phyloP scores from a whole-genome alignment of 192 early-diverging fungal species.

The Phycomyces nitens region DNA sequence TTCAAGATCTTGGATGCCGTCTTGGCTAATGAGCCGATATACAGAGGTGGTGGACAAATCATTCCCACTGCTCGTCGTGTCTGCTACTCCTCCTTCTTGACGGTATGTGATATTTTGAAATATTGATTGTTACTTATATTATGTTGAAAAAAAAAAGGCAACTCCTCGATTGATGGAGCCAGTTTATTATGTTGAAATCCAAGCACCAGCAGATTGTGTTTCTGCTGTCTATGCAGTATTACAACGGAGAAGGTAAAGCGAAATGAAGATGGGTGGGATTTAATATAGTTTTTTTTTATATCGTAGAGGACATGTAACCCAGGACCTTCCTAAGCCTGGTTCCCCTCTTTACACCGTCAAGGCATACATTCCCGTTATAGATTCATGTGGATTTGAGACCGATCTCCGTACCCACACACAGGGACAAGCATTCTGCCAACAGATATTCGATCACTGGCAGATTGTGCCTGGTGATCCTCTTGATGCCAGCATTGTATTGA shows the following conservation, averaged over 20 bases:
- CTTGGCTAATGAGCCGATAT: constrained; percentile 82
- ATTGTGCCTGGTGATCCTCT: constrained; percentile 96
- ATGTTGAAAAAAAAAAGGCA: constrained; percentile 54
- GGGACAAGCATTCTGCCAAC: constrained; percentile 96
- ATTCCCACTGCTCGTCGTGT: constrained; percentile 96
- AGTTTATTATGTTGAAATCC: constrained; percentile 93
- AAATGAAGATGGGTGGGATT: constrained; percentile 3
- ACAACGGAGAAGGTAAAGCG: constrained; percentile 64
- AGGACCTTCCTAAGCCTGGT: constrained; percentile 91
- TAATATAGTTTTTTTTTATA: constrained; percentile 13
- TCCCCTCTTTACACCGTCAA: constrained; percentile 93
- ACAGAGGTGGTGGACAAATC: constrained; percentile 93
- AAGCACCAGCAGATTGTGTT: constrained; percentile 94
- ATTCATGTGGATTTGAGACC: constrained; percentile 94
- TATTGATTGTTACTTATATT: too few relatives aligned
- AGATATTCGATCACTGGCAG: constrained; percentile 98
- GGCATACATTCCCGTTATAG: constrained; percentile 93
- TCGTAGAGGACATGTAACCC: constrained; percentile 87
- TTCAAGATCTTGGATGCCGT: constrained; percentile 89
- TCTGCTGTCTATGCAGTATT: constrained; percentile 93
- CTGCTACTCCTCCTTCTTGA: constrained; percentile 94
- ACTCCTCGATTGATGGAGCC: constrained; percentile 97
- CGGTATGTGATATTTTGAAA: constrained; percentile 48
- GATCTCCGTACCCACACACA: constrained; percentile 95
- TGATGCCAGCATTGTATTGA: constrained; percentile 79